Evolutionary conservation across 2,329 filamentous ascomycete species (phyloP).

Genomic region (Gyromitra esculenta): DNA sequence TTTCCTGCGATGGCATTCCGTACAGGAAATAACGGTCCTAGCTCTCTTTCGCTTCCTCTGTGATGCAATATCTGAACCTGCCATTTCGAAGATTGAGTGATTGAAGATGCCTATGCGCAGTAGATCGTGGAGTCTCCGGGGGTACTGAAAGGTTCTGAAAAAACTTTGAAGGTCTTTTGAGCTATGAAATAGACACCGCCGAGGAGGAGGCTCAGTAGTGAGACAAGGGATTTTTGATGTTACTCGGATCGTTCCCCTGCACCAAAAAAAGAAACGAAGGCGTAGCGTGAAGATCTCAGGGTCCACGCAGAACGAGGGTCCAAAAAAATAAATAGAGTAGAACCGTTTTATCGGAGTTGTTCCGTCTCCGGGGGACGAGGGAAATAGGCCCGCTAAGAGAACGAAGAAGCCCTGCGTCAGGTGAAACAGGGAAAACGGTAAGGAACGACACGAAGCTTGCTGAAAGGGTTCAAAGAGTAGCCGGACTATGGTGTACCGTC

Average conservation of each 20-base stretch:
- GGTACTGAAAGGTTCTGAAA: slow-evolving; percentile 29
- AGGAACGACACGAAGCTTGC: slow-evolving; percentile 15
- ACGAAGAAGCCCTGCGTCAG: slow-evolving; percentile 33
- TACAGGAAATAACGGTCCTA: slow-evolving; percentile 71
- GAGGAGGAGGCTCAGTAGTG: slow-evolving; percentile 35
- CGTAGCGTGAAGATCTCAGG: slow-evolving; percentile 34
- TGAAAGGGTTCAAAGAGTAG: slow-evolving; percentile 35
- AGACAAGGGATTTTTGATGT: slow-evolving; percentile 38
- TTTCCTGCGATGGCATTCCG: slow-evolving; percentile 72
- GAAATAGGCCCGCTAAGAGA: slow-evolving; percentile 16
- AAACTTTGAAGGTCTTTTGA: slow-evolving; percentile 17
- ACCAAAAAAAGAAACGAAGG: slow-evolving; percentile 42
- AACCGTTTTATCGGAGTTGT: slow-evolving; percentile 27
- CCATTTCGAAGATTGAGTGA: slow-evolving; percentile 30
- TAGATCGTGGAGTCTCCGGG: slow-evolving; percentile 20
- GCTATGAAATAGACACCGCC: slow-evolving; percentile 37
- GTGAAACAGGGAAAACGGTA: slow-evolving; percentile 32
- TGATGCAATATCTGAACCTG: slow-evolving; percentile 35
- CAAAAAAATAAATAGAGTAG: slow-evolving; percentile 25
- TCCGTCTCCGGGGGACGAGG: slow-evolving; percentile 10
- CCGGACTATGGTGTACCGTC: slow-evolving; percentile 31
- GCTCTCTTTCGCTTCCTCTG: slow-evolving; percentile 65
- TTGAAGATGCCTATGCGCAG: slow-evolving; percentile 16
- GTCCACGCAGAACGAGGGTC: slow-evolving; percentile 27
- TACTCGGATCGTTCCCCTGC: slow-evolving; percentile 47